A percentile compares a stretch with the other conserved stretches of the same genome.
These are phyloP conservation scores for Leishmania tropica DNA, from an alignment of 208 protist species.

Conservation along the genomic window DNA sequence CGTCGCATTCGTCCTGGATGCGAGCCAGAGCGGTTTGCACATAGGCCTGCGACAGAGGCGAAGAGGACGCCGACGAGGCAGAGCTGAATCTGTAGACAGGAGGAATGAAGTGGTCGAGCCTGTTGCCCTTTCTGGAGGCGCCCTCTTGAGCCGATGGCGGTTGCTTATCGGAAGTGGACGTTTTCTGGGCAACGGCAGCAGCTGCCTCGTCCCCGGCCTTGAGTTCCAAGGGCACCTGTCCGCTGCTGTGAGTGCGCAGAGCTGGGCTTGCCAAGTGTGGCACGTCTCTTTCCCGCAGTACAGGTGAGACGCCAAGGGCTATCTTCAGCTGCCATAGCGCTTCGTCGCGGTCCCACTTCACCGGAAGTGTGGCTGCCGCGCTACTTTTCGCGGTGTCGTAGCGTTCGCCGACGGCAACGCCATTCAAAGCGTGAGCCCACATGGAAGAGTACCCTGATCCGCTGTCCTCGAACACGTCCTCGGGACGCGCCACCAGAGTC, in stretches of 20 bases:
- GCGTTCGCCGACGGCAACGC: background rate
- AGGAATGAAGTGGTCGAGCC: background rate
- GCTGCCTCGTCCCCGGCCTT: background rate
- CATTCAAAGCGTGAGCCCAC: background rate
- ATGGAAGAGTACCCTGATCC: background rate
- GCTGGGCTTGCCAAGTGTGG: background rate
- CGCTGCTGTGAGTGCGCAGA: background rate
- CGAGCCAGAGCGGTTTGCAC: background rate
- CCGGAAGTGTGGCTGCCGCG: background rate
- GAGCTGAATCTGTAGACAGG: background rate
- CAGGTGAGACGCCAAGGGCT: conserved; percentile 30
- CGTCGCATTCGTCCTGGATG: conserved; percentile 9
- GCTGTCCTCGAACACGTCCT: conserved; percentile 9
- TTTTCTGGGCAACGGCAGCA: background rate
- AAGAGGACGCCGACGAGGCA: conserved; percentile 2
- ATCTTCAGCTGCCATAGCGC: conserved; percentile 40
- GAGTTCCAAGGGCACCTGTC: background rate
- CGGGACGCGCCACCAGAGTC: background rate
- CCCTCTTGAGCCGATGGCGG: background rate
- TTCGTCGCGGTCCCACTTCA: conserved; percentile 21
- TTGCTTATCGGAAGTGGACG: background rate
- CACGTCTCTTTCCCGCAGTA: conserved; percentile 13
- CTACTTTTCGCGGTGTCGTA: background rate
- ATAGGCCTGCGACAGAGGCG: background rate
- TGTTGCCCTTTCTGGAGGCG: background rate